These are phyloP conservation scores for Crithidia acanthocephali DNA, from an alignment of 208 protist genomes.

Conservation along the genomic window DNA sequence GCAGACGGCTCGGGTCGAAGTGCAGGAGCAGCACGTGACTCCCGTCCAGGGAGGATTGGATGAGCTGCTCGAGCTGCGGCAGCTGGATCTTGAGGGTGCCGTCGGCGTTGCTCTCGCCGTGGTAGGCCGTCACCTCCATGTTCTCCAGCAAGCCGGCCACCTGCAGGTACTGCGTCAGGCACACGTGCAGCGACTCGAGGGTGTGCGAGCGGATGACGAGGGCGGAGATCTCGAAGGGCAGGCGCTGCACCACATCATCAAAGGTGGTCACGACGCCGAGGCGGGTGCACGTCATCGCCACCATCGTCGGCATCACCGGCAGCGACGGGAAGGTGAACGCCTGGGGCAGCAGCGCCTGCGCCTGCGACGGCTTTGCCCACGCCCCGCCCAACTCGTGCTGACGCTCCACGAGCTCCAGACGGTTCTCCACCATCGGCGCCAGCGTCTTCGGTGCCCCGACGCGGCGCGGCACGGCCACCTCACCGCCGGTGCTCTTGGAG, in stretches of 20 bases:
- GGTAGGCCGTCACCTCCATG: slow-evolving; percentile 54
- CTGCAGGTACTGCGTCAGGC: slow-evolving; percentile 64
- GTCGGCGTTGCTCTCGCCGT: slow-evolving; percentile 51
- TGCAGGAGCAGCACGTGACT: slow-evolving; percentile 62
- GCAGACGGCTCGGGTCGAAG: slow-evolving; percentile 54
- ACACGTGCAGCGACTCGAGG: slow-evolving; percentile 78
- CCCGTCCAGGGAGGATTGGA: slow-evolving; percentile 37
- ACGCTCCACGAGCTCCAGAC: slow-evolving; percentile 63
- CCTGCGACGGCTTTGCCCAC: slow-evolving; percentile 15
- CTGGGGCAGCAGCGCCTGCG: slow-evolving; percentile 26
- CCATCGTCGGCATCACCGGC: slow-evolving; percentile 79
- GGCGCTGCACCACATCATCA: slow-evolving; percentile 75
- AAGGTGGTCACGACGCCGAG: slow-evolving; percentile 70
- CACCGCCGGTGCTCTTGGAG: slow-evolving; percentile 45
- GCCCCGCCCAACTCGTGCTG: slow-evolving; percentile 42
- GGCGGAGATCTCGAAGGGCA: slow-evolving; percentile 80
- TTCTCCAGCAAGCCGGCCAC: slow-evolving; percentile 38
- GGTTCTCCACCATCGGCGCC: slow-evolving; percentile 64
- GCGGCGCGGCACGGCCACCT: slow-evolving; percentile 11
- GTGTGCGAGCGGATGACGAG: slow-evolving; percentile 80
- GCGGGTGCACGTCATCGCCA: slow-evolving; percentile 70
- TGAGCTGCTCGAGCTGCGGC: slow-evolving; percentile 55
- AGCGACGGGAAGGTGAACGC: slow-evolving; percentile 66
- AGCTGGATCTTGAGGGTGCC: slow-evolving; percentile 40
- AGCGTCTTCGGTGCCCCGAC: slow-evolving; percentile 65